Percentiles rank a stretch among this genome's conserved stretches.
Evolutionary conservation across 2,329 filamentous ascomycete species (phyloP).

Genomic region (Talaromyces atroroseus): DNA sequence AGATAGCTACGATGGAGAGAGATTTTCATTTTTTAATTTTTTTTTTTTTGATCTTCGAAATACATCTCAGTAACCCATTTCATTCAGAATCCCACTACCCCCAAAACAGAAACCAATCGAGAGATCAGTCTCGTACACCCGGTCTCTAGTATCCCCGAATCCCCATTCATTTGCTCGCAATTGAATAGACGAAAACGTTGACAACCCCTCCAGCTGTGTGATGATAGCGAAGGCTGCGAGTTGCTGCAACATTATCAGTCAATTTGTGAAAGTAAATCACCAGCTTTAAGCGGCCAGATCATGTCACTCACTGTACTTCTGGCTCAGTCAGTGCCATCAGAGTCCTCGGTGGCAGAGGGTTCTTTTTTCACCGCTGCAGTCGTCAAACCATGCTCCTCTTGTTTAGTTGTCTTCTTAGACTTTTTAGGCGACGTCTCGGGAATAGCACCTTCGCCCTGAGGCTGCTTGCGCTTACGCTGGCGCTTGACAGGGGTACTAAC

Average conservation of each 20-base stretch:
- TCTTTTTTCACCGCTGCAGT: background rate
- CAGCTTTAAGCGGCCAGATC: background rate
- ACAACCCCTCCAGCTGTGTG: background rate
- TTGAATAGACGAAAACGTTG: background rate
- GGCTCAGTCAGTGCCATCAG: background rate
- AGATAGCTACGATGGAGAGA: background rate
- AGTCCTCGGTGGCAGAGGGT: background rate
- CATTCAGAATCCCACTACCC: background rate
- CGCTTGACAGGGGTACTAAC: background rate
- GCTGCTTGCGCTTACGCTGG: background rate
- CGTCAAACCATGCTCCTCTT: background rate
- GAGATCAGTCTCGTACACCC: background rate
- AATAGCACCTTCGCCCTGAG: background rate
- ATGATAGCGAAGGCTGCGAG: background rate
- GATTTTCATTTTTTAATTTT: too few species aligned
- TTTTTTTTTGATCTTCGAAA: background rate
- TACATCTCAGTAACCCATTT: background rate
- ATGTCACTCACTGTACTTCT: background rate
- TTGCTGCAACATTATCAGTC: background rate
- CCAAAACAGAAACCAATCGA: background rate
- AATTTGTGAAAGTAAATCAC: background rate
- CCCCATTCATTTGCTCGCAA: background rate
- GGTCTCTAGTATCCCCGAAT: background rate
- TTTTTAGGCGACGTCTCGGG: background rate
- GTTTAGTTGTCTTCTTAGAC: background rate